Conservation (phyloP, 2,329 filamentous ascomycete genomes). For the Helicocarpus griseus region DNA sequence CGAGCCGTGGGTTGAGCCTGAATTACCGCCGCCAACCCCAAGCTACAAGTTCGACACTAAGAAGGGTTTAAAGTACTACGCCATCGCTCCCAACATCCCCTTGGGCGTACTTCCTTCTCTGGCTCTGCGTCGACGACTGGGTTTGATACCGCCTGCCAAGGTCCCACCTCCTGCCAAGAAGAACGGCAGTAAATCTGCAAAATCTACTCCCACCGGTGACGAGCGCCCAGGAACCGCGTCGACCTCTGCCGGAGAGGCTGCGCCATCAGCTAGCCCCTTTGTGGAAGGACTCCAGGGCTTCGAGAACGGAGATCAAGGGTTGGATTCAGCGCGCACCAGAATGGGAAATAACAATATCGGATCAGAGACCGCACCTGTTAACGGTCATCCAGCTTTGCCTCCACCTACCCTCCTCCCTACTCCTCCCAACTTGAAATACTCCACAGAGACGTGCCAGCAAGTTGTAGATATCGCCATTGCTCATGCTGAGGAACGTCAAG, state of each 20-base stretch:
- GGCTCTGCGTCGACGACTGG: neutral
- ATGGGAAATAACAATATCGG: conserved; percentile 8
- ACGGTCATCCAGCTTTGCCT: conserved; percentile 10
- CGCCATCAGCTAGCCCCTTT: conserved; percentile 5
- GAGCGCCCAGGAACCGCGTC: conserved; percentile 14
- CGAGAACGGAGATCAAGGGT: neutral
- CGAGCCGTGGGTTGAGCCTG: conserved; percentile 1
- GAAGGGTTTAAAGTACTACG: neutral
- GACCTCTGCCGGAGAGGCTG: conserved; percentile 10
- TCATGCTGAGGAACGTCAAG: conserved; percentile 20
- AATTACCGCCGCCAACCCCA: neutral
- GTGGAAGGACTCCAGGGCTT: neutral
- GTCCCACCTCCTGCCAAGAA: neutral
- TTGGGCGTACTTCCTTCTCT: neutral
- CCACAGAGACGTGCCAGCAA: conserved; percentile 20
- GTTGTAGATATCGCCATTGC: conserved; percentile 21
- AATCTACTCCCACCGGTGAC: conserved; percentile 9
- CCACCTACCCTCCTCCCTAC: conserved; percentile 14
- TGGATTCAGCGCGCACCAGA: neutral
- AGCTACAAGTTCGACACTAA: neutral
- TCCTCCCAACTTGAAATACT: conserved; percentile 15
- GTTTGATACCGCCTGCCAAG: neutral
- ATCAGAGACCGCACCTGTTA: conserved; percentile 11
- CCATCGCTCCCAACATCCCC: neutral
- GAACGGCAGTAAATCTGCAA: conserved; percentile 10